phyloP scores from a whole-genome alignment of 2,329 filamentous ascomycete species.

The Colletotrichum higginsianum region DNA sequence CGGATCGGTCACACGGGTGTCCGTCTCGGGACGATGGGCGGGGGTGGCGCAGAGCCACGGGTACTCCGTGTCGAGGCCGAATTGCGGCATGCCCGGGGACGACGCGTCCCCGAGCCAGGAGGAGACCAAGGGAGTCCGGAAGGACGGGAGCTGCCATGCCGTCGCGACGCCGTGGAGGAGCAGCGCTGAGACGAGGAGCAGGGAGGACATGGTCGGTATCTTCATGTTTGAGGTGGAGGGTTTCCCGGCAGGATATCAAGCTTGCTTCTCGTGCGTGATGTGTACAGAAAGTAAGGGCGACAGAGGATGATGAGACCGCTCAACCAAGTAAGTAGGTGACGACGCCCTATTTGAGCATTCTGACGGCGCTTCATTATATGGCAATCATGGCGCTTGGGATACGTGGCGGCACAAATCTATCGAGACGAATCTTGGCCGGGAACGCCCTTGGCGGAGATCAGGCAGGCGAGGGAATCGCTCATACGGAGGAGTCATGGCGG shows the following conservation, averaged over 20 bases:
- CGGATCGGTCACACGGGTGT: not conserved
- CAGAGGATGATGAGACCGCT: too few species aligned
- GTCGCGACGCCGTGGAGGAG: constrained; percentile 3
- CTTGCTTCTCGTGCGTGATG: too few species aligned
- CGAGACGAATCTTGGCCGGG: too few species aligned
- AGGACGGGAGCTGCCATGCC: constrained; percentile 6
- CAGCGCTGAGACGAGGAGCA: not conserved
- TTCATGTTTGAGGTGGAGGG: not conserved
- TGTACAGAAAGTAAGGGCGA: too few species aligned
- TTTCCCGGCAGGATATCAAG: too few species aligned
- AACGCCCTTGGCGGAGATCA: not conserved
- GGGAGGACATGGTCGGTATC: not conserved
- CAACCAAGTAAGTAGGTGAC: too few species aligned
- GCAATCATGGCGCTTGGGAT: too few species aligned
- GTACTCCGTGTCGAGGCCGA: constrained; percentile 13
- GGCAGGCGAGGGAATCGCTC: not conserved
- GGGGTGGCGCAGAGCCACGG: not conserved
- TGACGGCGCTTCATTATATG: too few species aligned
- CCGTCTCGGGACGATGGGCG: not conserved
- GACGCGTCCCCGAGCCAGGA: constrained; percentile 6
- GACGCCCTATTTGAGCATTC: too few species aligned
- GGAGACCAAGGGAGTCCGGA: constrained; percentile 5
- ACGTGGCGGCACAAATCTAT: too few species aligned
- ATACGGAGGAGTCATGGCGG: too few species aligned
- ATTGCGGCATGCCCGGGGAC: constrained; percentile 3